Evolutionary conservation across 768 basidiomycete genomes (phyloP).

Genomic region (Leccinum subgranulosum): DNA sequence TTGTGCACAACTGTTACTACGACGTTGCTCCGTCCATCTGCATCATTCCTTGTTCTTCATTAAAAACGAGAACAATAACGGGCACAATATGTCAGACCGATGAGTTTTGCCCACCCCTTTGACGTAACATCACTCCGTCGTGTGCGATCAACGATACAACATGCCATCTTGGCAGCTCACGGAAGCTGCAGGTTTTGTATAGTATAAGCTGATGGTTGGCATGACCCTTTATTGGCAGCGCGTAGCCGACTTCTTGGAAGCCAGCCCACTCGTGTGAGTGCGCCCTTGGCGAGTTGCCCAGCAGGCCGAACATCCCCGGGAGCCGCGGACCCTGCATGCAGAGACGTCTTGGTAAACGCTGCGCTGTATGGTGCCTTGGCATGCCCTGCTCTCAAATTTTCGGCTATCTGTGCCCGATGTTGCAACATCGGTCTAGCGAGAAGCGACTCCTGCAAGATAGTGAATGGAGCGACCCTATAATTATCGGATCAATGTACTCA

Average conservation of each 20-base stretch:
- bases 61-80: conserved; percentile 11
- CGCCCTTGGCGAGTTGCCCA: conserved; percentile 53
- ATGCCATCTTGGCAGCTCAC: conserved; percentile 11
- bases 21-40: not conserved
- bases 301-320: conserved; percentile 58
- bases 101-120: not conserved
- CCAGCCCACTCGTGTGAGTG: conserved; percentile 36
- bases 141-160: not conserved
- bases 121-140: conserved; percentile 8
- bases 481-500: conserved; percentile 36
- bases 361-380: conserved; percentile 20
- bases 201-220: conserved; percentile 19
- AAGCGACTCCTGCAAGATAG: conserved; percentile 52
- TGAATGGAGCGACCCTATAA: conserved; percentile 3
- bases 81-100: not conserved
- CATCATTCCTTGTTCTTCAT: conserved; percentile 4
- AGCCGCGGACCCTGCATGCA: conserved; percentile 52
- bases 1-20: conserved; percentile 14
- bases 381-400: conserved; percentile 31
- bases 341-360: conserved; percentile 22
- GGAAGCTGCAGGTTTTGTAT: conserved; percentile 17
- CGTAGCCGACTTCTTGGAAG: conserved; percentile 21
- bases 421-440: conserved; percentile 60
- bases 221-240: conserved; percentile 2
- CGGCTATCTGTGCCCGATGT: conserved; percentile 40